Percentiles rank a stretch among this genome's conserved stretches.
Evolutionary conservation across 2,329 filamentous ascomycete genomes (phyloP).

Genomic region (Uncinocarpus reesii): DNA sequence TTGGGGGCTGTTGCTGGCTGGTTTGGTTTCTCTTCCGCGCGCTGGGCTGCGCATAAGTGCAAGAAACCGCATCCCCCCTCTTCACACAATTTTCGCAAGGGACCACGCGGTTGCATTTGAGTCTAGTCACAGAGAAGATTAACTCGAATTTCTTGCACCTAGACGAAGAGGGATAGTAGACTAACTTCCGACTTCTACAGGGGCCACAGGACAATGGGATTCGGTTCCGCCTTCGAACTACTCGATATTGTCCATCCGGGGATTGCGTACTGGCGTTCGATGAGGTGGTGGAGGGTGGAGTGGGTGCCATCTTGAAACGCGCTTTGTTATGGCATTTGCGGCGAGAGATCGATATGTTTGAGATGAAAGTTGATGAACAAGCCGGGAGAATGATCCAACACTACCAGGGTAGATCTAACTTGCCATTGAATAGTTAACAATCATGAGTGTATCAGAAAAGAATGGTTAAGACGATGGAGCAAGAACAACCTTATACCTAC

Average conservation of each 20-base stretch:
- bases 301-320: constrained; percentile 27
- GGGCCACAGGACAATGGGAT: constrained; percentile 86
- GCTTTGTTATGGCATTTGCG: constrained; percentile 16
- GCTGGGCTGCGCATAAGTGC: constrained; percentile 74
- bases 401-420: too few species aligned
- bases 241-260: constrained; percentile 73
- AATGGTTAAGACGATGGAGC: too few species aligned
- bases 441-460: too few species aligned
- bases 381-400: neutral
- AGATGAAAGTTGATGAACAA: neutral
- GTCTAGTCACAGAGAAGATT: constrained; percentile 32
- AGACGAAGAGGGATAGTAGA: constrained; percentile 16
- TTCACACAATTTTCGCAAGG: constrained; percentile 94
- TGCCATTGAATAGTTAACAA: too few species aligned
- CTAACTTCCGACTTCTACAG: constrained; percentile 82
- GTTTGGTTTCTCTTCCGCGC: constrained; percentile 62
- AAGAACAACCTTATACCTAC: too few species aligned
- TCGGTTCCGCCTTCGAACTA: constrained; percentile 84
- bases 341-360: constrained; percentile 1
- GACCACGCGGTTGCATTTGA: constrained; percentile 86
- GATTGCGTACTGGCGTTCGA: constrained; percentile 61
- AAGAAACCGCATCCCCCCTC: constrained; percentile 67
- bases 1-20: constrained; percentile 48
- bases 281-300: constrained; percentile 50
- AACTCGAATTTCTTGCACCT: neutral